Evolutionary conservation across 805 yeast genomes (phyloP), one percentile per base, ranked within the genome.

Genomic region (Kodamaea kakaduensis): DNA sequence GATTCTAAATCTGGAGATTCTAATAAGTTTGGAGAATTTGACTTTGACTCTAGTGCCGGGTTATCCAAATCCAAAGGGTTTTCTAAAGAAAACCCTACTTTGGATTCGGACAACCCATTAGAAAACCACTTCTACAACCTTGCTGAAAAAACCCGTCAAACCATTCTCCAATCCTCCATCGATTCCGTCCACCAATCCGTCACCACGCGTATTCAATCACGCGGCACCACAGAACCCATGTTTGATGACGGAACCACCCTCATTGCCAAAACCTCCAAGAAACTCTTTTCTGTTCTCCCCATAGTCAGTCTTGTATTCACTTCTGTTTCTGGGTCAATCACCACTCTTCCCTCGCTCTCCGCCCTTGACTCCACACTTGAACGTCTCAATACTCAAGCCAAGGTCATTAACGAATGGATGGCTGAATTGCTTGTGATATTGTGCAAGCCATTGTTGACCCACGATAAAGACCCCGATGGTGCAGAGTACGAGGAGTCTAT

Each of bases 401-500:
- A 50, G 4, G 47, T 67, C 3, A 59, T 82, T 12, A 79, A 79
- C 45, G 47, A 51, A 4, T 77, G 84, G 81, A 51, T 77, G 39
- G 49, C 50, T 0, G 61, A 68, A 10, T 52, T 81, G 34, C 47
- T 58, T 4, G 45, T 44, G 2, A 53, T 77, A 9, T 57, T 84
- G 31, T 50, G 61, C 22, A 64, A 62, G n/a, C 77, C 77, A 0
- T 64, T 84, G 5, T 59, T 75, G 25, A 47, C 54, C 3, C 57
- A 54, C 20, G 81, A 77, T 33, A 58, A 59, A 20, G 62, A 59
- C 23, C 77, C 79, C 3, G 77, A 80, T 34, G 88, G 89, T 9
- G 83, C 77, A 32, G 97, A 88, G 49, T 93, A 89, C 56, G 79
- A 76, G 9, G 73, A 71, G 4, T 79, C 95, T 0, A 63, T 90